phyloP scores from a whole-genome alignment of 306 rosid species.

The Gynostemma pentaphyllum region DNA sequence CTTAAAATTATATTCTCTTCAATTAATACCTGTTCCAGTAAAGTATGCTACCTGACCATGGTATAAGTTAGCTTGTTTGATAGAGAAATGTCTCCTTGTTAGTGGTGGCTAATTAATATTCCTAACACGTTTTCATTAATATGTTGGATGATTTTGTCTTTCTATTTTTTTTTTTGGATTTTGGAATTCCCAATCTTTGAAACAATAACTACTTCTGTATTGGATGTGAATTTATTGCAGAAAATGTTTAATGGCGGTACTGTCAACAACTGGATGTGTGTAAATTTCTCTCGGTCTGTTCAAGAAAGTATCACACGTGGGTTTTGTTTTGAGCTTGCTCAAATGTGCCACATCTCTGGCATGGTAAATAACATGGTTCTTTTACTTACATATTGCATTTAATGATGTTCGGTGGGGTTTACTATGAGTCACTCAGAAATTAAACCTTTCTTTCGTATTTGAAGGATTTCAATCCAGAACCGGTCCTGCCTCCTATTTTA shows the following conservation, averaged over 20 bases:
- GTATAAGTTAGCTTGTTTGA: neutral
- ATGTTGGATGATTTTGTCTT: neutral
- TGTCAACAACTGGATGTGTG: conserved; percentile 77
- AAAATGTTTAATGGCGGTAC: conserved; percentile 98
- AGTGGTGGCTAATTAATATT: neutral
- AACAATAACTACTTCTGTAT: neutral
- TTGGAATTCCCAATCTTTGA: neutral
- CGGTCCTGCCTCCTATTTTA: conserved; percentile 49
- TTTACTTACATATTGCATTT: neutral
- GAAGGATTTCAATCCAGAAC: conserved; percentile 63
- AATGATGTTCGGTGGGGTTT: neutral
- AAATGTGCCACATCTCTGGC: conserved; percentile 84
- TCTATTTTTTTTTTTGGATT: too few relatives aligned
- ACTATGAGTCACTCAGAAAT: neutral
- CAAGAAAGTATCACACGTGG: conserved; percentile 71
- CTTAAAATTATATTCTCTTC: neutral
- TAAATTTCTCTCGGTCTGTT: conserved; percentile 66
- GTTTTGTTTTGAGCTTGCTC: conserved; percentile 79
- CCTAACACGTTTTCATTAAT: neutral
- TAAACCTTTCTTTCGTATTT: neutral
- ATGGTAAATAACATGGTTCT: conserved; percentile 41
- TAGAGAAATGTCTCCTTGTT: neutral
- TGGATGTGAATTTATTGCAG: conserved; percentile 32
- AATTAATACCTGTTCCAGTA: too few relatives aligned
- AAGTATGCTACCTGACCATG: neutral